These are phyloP conservation scores for Fomitopsis palustris DNA, from an alignment of 1,284 basidiomycete genomes.

Conservation along the genomic window DNA sequence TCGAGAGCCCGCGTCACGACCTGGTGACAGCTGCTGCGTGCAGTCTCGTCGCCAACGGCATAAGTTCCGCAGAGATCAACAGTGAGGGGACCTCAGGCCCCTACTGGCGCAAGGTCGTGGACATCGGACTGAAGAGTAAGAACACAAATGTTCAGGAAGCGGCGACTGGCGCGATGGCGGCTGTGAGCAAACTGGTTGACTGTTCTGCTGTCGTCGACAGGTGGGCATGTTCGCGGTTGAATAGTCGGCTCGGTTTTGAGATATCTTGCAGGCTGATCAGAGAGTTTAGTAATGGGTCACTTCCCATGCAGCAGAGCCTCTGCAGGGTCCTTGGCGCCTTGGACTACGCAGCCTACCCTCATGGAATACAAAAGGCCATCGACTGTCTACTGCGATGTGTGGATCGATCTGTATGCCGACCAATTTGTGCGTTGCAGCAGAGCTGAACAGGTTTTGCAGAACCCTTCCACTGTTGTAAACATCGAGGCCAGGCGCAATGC, in stretches of 20 bases:
- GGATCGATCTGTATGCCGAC: conserved; percentile 45
- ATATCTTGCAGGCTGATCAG: conserved; percentile 52
- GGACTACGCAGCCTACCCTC: conserved; percentile 56
- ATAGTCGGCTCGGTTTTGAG: conserved; percentile 1
- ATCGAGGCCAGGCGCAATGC: conserved; percentile 74
- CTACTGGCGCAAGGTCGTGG: conserved; percentile 68
- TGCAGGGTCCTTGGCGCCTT: conserved; percentile 74
- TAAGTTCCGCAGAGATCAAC: conserved; percentile 55
- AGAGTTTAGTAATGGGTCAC: conserved; percentile 55
- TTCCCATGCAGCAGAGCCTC: conserved; percentile 72
- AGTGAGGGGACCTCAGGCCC: conserved; percentile 40
- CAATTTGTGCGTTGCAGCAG: conserved; percentile 6
- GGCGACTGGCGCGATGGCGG: conserved; percentile 60
- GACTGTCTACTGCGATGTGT: conserved; percentile 59
- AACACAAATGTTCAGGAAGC: conserved; percentile 70
- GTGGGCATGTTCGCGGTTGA: conserved; percentile 46
- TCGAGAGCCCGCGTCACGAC: conserved; percentile 73
- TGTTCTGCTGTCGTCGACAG: conserved; percentile 61
- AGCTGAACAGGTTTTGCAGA: conserved; percentile 32
- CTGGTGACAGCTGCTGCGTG: conserved; percentile 76
- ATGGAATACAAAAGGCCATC: conserved; percentile 50
- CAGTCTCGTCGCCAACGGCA: conserved; percentile 61
- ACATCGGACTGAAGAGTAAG: conserved; percentile 71
- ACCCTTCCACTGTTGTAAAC: conserved; percentile 40
- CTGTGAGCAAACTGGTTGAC: conserved; percentile 65